These are phyloP conservation scores for Venturia aucupariae DNA, from an alignment of 2,329 filamentous ascomycete species.

Conservation along the genomic window DNA sequence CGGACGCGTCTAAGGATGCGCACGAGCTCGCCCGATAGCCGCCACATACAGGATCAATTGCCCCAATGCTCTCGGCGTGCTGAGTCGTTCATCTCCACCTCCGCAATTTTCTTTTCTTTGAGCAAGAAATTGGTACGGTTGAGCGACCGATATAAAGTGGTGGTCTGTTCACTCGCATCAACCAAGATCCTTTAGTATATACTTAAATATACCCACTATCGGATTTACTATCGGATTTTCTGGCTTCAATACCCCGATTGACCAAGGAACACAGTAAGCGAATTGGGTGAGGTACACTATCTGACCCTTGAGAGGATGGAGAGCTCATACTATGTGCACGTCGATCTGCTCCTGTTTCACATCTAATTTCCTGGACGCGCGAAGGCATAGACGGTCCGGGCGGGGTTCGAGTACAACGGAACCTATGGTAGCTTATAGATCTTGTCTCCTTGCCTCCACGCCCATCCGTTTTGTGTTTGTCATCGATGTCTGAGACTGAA, in stretches of 20 bases:
- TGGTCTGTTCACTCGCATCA: not conserved
- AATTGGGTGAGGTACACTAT: not conserved
- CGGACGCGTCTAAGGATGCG: not conserved
- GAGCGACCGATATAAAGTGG: not conserved
- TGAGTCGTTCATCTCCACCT: not conserved
- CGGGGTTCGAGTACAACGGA: not conserved
- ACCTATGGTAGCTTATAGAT: not conserved
- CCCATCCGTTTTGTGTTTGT: no score
- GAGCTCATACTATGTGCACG: not conserved
- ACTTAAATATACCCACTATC: no score
- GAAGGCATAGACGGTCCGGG: not conserved
- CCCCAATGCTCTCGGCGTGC: not conserved
- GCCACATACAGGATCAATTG: not conserved
- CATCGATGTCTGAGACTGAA: no score
- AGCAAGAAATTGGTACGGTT: not conserved
- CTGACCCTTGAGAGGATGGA: not conserved
- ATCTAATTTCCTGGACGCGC: not conserved
- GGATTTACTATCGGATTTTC: no score
- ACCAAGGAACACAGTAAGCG: not conserved
- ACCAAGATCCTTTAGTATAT: not conserved
- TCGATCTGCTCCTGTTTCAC: not conserved
- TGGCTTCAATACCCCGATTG: not conserved
- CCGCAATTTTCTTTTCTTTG: not conserved
- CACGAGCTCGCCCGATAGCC: not conserved
- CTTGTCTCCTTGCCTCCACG: not conserved